Evolutionary conservation across 257 asterid species (phyloP).

Genomic region (Solanum clarkiae): DNA sequence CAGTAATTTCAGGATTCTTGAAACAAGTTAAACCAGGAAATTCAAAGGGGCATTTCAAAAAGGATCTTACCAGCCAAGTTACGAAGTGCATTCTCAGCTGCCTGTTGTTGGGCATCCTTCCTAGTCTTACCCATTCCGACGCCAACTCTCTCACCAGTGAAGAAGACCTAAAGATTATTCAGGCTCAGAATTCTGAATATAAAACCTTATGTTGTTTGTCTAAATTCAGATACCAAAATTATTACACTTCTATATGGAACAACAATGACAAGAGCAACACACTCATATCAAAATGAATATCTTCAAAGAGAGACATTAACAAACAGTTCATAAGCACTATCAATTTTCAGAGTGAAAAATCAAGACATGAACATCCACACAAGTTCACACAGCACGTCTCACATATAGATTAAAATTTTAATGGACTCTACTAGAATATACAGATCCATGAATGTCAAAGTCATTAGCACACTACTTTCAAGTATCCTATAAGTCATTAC

Average conservation of each 20-base stretch:
- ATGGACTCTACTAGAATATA: background rate
- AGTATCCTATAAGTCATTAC: background rate
- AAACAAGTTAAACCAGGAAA: background rate
- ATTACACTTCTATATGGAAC: background rate
- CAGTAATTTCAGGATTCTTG: background rate
- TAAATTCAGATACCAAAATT: background rate
- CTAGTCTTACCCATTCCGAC: conserved; percentile 84
- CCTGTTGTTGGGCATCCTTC: conserved; percentile 96
- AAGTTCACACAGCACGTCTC: background rate
- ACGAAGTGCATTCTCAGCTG: conserved; percentile 90
- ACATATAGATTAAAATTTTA: background rate
- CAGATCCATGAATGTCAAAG: background rate
- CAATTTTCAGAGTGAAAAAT: background rate
- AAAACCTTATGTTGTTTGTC: background rate
- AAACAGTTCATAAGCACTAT: background rate
- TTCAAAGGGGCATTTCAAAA: background rate
- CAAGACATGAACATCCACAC: background rate
- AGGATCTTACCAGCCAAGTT: conserved; percentile 66
- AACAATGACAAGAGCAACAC: background rate
- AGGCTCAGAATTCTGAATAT: conserved; percentile 11
- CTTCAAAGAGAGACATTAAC: background rate
- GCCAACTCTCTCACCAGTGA: conserved; percentile 78
- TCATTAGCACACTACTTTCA: background rate
- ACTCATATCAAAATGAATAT: background rate
- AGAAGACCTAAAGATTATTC: conserved; percentile 53